Base-by-base conservation (phyloP, 495 filamentous ascomycete genomes). In the Penicillium ochrochloron region DNA sequence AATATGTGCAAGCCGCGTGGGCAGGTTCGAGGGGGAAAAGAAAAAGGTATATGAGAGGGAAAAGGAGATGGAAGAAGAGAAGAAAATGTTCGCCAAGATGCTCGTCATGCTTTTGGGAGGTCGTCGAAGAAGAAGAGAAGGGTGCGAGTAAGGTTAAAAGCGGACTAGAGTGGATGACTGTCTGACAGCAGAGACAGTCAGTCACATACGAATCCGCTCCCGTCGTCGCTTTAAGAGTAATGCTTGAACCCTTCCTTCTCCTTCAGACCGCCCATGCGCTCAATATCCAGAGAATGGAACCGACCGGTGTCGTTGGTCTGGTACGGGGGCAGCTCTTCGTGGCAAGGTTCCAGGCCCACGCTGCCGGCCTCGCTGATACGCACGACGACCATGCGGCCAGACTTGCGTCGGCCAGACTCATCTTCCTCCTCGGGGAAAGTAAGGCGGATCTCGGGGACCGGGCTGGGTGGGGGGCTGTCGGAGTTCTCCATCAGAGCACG, bases 391-490 rank as follows among this genome's bases (percentile, higher is more conserved):
- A 97, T 90, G 11, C 92, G 85, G 31, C 93, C 94, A 54, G 90
- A 93, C 80, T 90, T 91, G 63, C 85, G 85, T 75, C 90, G 90
- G 60, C 96, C 96, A 41, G 79, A 73, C 50, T 88, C 86, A 67
- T 97, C 90, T 69, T 93, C 94, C 83, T 98, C 94, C 67, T 99
- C 95, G 15, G 95, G 95, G 80, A 99, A 97, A 0, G 95, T 99
- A 72, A 99, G 97, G 75, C 94, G 92, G 71, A 99, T 99, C 78
- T 97, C 92, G 12, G 95, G 95, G 14, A 98, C 86, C n/a, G 92
- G 92, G 61, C 91, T 93, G 51, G 88, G 76, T 31, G 93, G 92
- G 17, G 92, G 91, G 46, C 85, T 88, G 51, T 84, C 83, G 25
- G 91, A 90, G 74, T 89, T 89, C 48, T 87, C 83, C 63, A 95